phyloP scores from a whole-genome alignment of 345 rosid genomes.

The Acer yangbiense region DNA sequence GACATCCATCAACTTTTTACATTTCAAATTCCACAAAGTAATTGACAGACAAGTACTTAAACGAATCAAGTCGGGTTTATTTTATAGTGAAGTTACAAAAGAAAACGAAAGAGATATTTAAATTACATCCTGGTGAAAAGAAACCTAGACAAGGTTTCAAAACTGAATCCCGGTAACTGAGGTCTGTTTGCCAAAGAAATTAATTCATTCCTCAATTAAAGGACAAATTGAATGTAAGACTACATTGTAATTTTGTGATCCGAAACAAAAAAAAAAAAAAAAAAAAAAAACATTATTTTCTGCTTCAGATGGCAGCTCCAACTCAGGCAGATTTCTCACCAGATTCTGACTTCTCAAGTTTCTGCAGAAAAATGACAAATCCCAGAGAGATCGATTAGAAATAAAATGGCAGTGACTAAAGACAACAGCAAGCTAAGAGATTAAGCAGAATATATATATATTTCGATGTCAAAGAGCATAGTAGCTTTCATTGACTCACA shows the following conservation, averaged over 20 bases:
- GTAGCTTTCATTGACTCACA: neutral
- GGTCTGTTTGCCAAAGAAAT: neutral
- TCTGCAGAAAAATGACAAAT: slow-evolving; percentile 27
- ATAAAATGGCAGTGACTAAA: neutral
- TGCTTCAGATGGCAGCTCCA: neutral
- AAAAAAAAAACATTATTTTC: neutral
- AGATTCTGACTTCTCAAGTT: slow-evolving; percentile 28
- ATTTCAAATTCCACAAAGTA: neutral
- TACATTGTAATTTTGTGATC: neutral
- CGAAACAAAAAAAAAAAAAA: neutral
- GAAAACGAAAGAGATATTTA: neutral
- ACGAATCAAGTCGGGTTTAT: neutral
- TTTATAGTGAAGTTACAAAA: neutral
- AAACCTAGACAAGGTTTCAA: neutral
- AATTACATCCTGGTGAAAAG: neutral
- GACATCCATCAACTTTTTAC: neutral
- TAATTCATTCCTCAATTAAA: neutral
- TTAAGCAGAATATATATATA: neutral
- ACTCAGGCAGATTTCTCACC: slow-evolving; percentile 31
- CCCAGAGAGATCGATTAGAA: neutral
- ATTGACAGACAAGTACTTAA: neutral
- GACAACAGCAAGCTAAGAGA: neutral
- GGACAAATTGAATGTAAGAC: no score
- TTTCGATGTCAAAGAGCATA: no score
- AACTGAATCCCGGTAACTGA: neutral